Evolutionary conservation across 2,329 filamentous ascomycete genomes (phyloP), one percentile per base, ranked within the genome.

Genomic region (Byssochlamys sp.): DNA sequence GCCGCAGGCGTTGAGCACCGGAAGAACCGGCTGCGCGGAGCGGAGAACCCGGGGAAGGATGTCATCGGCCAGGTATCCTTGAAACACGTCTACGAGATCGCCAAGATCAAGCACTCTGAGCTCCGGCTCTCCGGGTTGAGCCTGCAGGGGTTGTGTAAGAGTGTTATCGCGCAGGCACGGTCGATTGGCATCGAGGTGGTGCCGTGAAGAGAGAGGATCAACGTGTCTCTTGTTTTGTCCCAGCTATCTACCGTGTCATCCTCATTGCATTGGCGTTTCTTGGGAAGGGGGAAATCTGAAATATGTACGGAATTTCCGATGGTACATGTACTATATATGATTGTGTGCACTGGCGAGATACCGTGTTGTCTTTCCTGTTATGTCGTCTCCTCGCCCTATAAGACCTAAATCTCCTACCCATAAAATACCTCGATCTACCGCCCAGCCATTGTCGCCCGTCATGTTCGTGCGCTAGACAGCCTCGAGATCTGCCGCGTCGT

Each of bases 31-130:
- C 79, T 90, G 9, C 80, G 81, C 68, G 94, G 91, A 11, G 89
- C 91, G 0, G 80, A 80, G 68, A 87, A 85, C 57, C 88, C 90
- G 0, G 88, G 86, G 0, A 80, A 86, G 60, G 90, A 95, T 65
- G 84, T 78, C 6, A 84, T 95, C n/a, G 94, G 92, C 58, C 87
- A 84, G 2, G 82, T 99, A 57, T 94, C 88, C 67, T 77, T 99
- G 68, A 99, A 99, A 80, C 94, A 99, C 76, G 80, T 99, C 25
- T 97, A 91, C 76, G 92, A 97, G 78, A 97, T 99, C 74, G 94
- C 94, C 63, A 91, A 90, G 80, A 95, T 99, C 69, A 99, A 99
- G 82, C 87, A 90, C 64, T 78, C 81, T 55, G 89, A 94, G 75
- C 77, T 86, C 60, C 81, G 89, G 58, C 74, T 92, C 61, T 90